A percentile compares a stretch with the other conserved stretches of the same genome.
Evolutionary conservation across 1,284 basidiomycete genomes (phyloP).

Genomic region (Ceratobasidium sp.): DNA sequence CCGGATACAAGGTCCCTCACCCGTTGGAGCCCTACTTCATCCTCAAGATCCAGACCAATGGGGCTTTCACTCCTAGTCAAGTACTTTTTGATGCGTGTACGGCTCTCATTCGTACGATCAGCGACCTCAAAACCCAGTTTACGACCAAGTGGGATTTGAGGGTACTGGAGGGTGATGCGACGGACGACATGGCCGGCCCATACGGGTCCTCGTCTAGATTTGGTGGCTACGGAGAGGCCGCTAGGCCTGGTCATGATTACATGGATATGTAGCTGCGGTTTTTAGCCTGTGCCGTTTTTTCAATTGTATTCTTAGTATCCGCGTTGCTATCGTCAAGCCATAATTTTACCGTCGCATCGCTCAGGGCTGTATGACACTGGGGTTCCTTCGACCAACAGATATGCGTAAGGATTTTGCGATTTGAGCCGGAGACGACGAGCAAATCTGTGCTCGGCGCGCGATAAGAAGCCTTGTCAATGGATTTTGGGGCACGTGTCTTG

Average conservation of each 20-base stretch:
- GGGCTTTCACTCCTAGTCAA: slow-evolving; percentile 81
- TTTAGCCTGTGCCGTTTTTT: slow-evolving; percentile 1
- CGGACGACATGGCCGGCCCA: slow-evolving; percentile 18
- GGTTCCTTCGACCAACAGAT: too few relatives aligned
- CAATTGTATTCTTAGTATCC: slow-evolving; percentile 26
- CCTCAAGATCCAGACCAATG: slow-evolving; percentile 96
- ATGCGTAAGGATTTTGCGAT: too few relatives aligned
- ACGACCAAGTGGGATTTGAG: slow-evolving; percentile 59
- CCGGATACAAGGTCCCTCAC: slow-evolving; percentile 97
- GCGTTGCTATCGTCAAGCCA: slow-evolving; percentile 17
- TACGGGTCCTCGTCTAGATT: slow-evolving; percentile 19
- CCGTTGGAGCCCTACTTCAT: slow-evolving; percentile 94
- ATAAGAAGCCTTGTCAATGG: slow-evolving; percentile 12
- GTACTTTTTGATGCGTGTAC: slow-evolving; percentile 87
- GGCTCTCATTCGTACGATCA: slow-evolving; percentile 81
- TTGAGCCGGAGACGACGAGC: not conserved
- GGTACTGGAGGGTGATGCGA: slow-evolving; percentile 55
- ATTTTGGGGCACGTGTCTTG: slow-evolving; percentile 29
- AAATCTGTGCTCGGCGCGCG: slow-evolving; percentile 22
- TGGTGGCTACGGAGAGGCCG: slow-evolving; percentile 26
- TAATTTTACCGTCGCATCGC: too few relatives aligned
- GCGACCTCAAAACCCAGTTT: slow-evolving; percentile 58
- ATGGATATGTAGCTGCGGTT: slow-evolving; percentile 27
- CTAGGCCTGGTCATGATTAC: slow-evolving; percentile 23
- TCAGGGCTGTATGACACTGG: too few relatives aligned